Evolutionary conservation across 1,284 basidiomycete species (phyloP).

Genomic region (Coniophora puteana): DNA sequence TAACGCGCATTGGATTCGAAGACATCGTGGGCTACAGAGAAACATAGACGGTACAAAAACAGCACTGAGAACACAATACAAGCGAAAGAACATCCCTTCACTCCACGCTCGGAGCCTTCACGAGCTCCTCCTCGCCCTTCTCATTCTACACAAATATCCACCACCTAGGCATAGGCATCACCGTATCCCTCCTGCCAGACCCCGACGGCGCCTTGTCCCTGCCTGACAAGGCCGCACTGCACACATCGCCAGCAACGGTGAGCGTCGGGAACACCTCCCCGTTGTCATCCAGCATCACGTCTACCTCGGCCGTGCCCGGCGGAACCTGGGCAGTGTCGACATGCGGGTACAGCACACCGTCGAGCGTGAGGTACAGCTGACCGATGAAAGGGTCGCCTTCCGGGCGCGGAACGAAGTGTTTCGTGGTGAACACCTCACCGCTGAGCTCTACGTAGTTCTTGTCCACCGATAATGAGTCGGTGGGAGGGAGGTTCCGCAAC

Average conservation of each 20-base stretch:
- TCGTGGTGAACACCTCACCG: conserved; percentile 22
- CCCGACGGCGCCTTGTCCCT: conserved; percentile 22
- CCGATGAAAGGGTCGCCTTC: conserved; percentile 1
- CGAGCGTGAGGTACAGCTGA: conserved; percentile 12
- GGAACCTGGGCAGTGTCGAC: conserved; percentile 23
- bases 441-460: too few relatives aligned
- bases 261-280: conserved; percentile 19
- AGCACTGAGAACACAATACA: too few relatives aligned
- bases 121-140: too few relatives aligned
- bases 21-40: too few relatives aligned
- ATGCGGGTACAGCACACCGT: conserved; percentile 23
- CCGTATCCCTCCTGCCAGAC: neutral
- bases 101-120: too few relatives aligned
- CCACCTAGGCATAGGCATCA: neutral
- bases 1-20: too few relatives aligned
- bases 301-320: conserved; percentile 27
- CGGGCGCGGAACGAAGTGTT: conserved; percentile 13
- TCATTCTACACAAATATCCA: too few relatives aligned
- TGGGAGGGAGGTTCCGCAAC: conserved; percentile 25
- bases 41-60: too few relatives aligned
- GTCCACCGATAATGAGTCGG: conserved; percentile 23
- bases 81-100: too few relatives aligned
- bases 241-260: conserved; percentile 33
- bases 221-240: conserved; percentile 27
- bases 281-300: conserved; percentile 30